These are phyloP conservation scores for Przewalskia tangutica DNA, from an alignment of 257 asterid genomes.

Conservation along the genomic window DNA sequence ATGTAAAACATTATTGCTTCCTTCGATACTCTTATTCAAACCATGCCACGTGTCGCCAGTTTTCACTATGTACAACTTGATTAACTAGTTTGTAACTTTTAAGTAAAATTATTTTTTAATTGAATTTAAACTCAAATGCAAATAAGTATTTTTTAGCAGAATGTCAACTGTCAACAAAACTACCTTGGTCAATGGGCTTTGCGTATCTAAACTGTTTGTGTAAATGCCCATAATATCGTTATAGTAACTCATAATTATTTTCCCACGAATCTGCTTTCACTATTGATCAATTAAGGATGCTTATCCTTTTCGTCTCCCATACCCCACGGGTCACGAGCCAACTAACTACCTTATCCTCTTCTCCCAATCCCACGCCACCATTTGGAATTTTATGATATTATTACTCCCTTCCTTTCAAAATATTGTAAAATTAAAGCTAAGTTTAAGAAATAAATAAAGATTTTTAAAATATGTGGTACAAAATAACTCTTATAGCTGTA, in stretches of 20 bases:
- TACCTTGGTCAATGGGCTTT: not conserved
- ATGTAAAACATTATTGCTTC: too few species aligned
- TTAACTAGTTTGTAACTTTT: not conserved
- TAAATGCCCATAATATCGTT: not conserved
- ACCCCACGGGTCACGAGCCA: not conserved
- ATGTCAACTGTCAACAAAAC: not conserved
- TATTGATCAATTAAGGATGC: constrained; percentile 40
- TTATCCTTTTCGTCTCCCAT: constrained; percentile 32
- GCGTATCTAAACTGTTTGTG: not conserved
- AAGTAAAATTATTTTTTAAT: not conserved
- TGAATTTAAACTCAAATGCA: too few species aligned
- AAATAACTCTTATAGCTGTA: too few species aligned
- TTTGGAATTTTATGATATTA: too few species aligned
- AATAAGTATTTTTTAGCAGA: not conserved
- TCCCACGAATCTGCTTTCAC: constrained; percentile 14
- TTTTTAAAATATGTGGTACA: too few species aligned
- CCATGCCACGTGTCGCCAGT: too few species aligned
- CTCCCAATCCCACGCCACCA: too few species aligned
- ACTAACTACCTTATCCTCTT: not conserved
- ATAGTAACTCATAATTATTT: not conserved
- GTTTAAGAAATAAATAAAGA: too few species aligned
- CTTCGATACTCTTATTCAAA: too few species aligned
- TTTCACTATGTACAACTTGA: too few species aligned
- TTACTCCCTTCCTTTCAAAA: too few species aligned
- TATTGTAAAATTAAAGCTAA: too few species aligned